Conservation (phyloP, 75 land plant species). For the Selaginella tamariscina region DNA sequence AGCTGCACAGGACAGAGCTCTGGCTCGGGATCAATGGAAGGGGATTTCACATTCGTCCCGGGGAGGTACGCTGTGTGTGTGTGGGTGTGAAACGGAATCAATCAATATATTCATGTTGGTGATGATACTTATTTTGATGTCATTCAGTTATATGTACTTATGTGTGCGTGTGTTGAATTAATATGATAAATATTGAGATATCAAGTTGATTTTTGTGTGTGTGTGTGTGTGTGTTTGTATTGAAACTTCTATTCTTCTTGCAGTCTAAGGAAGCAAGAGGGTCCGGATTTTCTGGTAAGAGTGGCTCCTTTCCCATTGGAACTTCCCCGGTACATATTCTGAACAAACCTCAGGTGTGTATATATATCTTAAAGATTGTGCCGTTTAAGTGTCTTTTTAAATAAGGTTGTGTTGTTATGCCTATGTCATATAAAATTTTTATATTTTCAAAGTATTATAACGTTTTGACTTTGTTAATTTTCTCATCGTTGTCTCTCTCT, state of each 20-base stretch:
- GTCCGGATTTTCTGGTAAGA: constrained; percentile 40
- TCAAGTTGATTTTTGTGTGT: too few species aligned
- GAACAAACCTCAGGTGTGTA: too few species aligned
- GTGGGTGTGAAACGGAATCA: background rate
- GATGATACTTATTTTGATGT: constrained; percentile 3
- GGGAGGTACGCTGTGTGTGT: constrained; percentile 45
- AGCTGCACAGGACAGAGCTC: constrained; percentile 46
- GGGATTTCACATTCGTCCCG: constrained; percentile 81
- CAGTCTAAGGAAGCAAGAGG: constrained; percentile 50
- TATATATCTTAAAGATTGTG: too few species aligned
- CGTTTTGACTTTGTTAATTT: too few species aligned
- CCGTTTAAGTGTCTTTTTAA: too few species aligned
- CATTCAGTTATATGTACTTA: background rate
- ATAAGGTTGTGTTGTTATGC: too few species aligned
- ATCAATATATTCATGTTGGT: background rate
- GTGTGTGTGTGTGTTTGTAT: too few species aligned
- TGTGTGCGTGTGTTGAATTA: background rate
- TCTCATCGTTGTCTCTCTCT: too few species aligned
- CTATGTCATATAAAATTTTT: too few species aligned
- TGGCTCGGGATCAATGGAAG: constrained; percentile 60
- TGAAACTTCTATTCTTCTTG: constrained; percentile 10
- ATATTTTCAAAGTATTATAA: too few species aligned
- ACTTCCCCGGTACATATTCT: constrained; percentile 24
- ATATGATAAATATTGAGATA: background rate
- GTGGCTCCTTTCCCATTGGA: constrained; percentile 58